phyloP scores from a whole-genome alignment of 345 rosid species.

The Fremontodendron californicum region DNA sequence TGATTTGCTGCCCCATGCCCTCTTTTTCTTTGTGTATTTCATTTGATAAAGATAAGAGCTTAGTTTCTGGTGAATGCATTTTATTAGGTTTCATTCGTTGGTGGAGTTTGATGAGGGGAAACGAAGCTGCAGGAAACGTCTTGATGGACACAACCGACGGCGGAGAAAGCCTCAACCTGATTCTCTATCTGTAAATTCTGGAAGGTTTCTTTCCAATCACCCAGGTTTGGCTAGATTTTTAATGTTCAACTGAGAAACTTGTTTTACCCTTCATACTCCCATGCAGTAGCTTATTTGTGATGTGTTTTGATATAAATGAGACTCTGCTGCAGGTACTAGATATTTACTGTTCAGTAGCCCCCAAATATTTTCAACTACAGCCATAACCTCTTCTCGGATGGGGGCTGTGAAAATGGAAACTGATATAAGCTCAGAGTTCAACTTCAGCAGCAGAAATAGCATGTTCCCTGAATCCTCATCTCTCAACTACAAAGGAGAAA shows the following conservation, averaged over 20 bases:
- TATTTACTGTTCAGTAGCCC: constrained; percentile 42
- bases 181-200: constrained; percentile 34
- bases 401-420: constrained; percentile 34
- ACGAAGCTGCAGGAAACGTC: constrained; percentile 79
- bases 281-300: background rate
- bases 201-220: constrained; percentile 38
- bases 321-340: constrained; percentile 37
- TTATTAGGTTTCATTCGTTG: constrained; percentile 62
- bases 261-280: background rate
- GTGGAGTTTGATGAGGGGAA: constrained; percentile 75
- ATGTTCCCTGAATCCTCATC: constrained; percentile 33
- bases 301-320: background rate
- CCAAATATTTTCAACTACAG: constrained; percentile 32
- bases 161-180: constrained; percentile 69
- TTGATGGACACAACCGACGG: constrained; percentile 74
- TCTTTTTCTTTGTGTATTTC: background rate
- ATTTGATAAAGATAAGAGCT: background rate
- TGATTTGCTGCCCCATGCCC: background rate
- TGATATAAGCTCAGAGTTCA: constrained; percentile 30
- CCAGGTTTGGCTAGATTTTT: constrained; percentile 34
- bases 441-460: constrained; percentile 33
- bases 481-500: constrained; percentile 29
- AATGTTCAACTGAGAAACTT: background rate
- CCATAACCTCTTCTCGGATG: constrained; percentile 34
- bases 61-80: background rate